Conservation (phyloP, 1,139 yeast genomes). For the Pichia norvegensis region DNA sequence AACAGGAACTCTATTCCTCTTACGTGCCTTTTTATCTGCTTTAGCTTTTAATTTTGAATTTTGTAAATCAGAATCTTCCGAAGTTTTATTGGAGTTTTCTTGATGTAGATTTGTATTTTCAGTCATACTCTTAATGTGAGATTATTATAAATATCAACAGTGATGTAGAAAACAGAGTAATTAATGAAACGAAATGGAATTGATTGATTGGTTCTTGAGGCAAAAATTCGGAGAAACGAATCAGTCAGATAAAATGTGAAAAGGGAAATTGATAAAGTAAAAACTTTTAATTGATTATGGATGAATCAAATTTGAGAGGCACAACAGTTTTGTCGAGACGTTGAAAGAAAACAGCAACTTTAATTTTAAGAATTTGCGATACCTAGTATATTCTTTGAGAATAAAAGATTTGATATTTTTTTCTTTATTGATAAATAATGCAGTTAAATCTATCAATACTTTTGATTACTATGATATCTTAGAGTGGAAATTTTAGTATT, state of each 20-base stretch:
- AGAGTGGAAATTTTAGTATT: too few species aligned
- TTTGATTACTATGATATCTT: too few species aligned
- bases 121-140: too few species aligned
- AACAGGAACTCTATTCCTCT: constrained; percentile 39
- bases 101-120: neutral
- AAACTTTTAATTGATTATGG: neutral
- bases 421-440: too few species aligned
- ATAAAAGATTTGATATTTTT: too few species aligned
- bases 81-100: neutral
- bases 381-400: too few species aligned
- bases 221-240: too few species aligned
- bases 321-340: neutral
- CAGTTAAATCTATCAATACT: too few species aligned
- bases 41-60: neutral
- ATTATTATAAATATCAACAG: too few species aligned
- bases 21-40: constrained; percentile 22
- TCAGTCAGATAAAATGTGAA: neutral
- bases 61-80: neutral
- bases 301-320: neutral
- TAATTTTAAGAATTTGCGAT: too few species aligned
- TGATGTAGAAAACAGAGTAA: too few species aligned
- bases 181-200: neutral
- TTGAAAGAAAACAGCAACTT: neutral
- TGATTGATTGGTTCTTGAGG: too few species aligned
- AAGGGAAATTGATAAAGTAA: neutral